Percentiles rank a stretch among this genome's conserved stretches.
phyloP scores from a whole-genome alignment of 768 basidiomycete species.

The Boletus reticuloceps region DNA sequence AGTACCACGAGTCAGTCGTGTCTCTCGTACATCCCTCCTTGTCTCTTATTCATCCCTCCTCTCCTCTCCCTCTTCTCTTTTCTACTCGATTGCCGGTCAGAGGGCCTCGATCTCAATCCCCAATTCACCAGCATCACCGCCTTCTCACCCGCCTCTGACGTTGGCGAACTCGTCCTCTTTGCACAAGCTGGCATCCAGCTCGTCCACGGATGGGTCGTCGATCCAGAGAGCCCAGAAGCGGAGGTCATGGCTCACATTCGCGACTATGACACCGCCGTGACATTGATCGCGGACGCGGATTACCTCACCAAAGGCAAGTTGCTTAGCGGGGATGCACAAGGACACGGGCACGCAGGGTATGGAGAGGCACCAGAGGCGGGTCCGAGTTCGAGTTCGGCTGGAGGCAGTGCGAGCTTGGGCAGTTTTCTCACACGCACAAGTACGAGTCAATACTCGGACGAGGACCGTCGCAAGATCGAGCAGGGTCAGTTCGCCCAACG shows the following conservation, averaged over 20 bases:
- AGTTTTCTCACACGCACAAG: background rate
- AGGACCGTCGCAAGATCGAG: conserved; percentile 61
- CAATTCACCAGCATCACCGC: conserved; percentile 67
- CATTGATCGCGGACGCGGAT: conserved; percentile 76
- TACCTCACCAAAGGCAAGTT: conserved; percentile 64
- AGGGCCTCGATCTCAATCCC: conserved; percentile 90
- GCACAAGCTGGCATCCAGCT: conserved; percentile 77
- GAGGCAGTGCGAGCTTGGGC: background rate
- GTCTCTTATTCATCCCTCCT: background rate
- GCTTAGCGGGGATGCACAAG: conserved; percentile 26
- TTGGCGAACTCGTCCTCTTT: conserved; percentile 84
- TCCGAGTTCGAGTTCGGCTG: background rate
- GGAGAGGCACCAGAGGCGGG: background rate
- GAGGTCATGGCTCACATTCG: conserved; percentile 46
- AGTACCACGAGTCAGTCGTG: conserved; percentile 66
- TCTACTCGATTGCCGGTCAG: conserved; percentile 31
- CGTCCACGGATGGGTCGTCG: conserved; percentile 77
- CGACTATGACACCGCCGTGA: conserved; percentile 76
- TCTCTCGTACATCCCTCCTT: background rate
- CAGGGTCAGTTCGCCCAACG: conserved; percentile 49
- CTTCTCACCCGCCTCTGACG: conserved; percentile 62
- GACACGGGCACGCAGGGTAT: background rate
- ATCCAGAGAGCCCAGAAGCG: conserved; percentile 53
- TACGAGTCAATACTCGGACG: conserved; percentile 40
- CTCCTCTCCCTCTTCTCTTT: no score